Base-by-base conservation (phyloP, 2,329 filamentous ascomycete species). In the Diaporthe ilicicola region DNA sequence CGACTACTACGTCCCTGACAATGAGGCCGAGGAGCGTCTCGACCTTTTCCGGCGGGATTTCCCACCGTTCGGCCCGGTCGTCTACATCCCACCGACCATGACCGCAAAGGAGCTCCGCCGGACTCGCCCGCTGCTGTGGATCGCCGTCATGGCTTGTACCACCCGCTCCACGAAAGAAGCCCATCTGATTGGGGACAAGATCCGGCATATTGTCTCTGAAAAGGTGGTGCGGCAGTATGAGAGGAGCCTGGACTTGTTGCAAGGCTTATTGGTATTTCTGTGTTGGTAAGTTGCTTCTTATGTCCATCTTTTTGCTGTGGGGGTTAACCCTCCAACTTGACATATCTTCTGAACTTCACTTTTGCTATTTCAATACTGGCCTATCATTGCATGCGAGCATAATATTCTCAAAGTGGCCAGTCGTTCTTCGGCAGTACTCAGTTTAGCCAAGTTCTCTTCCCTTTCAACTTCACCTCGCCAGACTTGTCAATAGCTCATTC, bases 161-260 rank as follows among this genome's bases (percentile, higher is more conserved):
- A 82, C 81, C 53, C 84, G 82, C 73, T 83, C 82, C 1, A 77
- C 79, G 0, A 75, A 78, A 3, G 80, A 82, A 65, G 85, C 87
- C 69, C 62, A 78, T 0, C 76, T 77, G 1, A 75, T 87, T 44
- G 79, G 80, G 44, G 81, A 82, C 2, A 81, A 79, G 22, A 78
- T 86, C 7, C 84, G 84, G 51, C 79, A 82, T 54, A 80, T 84
- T 32, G 66, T 88, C 17, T 82, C 85, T 0, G 79, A 83, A n/a
- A 82, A 82, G 69, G 78, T 88, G 32, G 74, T 89, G 8, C 70
- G 87, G 15, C 81, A 85, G 12, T 78, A 82, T n/a, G 86, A 88
- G 69, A 82, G 84, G 64, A 83, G 77, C 59, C 78, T 89, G 48
- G 88, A 90, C 73, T 73, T 89, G 13, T 78, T 90, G 2, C 79